These are phyloP conservation scores for Ascochyta lentis DNA, from an alignment of 2,329 filamentous ascomycete species.

Conservation along the genomic window DNA sequence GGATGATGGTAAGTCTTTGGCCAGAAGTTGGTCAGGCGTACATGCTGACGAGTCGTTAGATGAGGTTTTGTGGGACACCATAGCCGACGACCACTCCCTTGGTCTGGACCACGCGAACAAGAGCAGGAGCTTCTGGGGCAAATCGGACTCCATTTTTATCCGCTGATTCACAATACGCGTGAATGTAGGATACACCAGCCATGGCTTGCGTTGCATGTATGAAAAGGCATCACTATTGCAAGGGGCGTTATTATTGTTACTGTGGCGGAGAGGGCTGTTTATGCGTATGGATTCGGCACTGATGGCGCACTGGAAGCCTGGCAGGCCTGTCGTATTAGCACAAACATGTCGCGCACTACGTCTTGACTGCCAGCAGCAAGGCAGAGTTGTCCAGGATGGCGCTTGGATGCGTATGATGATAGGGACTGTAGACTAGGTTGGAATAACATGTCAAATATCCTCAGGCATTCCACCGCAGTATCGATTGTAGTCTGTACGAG, in stretches of 20 bases:
- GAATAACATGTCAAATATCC: background rate
- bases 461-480: background rate
- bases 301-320: constrained; percentile 6
- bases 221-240: constrained; percentile 11
- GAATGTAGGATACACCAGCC: constrained; percentile 33
- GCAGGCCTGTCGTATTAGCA: background rate
- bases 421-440: constrained; percentile 10
- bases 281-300: background rate
- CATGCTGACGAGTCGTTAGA: constrained; percentile 42
- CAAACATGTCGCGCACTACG: background rate
- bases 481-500: too few species aligned
- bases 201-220: constrained; percentile 11
- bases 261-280: background rate
- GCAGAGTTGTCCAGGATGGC: background rate
- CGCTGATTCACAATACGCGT: constrained; percentile 42
- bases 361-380: background rate
- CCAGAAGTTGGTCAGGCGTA: too few species aligned
- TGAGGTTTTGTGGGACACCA: constrained; percentile 54
- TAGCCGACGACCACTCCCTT: constrained; percentile 51
- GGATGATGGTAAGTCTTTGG: constrained; percentile 77
- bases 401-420: background rate
- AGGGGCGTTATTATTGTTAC: constrained; percentile 17
- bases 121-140: constrained; percentile 64
- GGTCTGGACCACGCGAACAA: constrained; percentile 70
- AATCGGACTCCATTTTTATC: constrained; percentile 70